Evolutionary conservation across 1,284 basidiomycete species (phyloP).

Genomic region (Marasmius oreades): DNA sequence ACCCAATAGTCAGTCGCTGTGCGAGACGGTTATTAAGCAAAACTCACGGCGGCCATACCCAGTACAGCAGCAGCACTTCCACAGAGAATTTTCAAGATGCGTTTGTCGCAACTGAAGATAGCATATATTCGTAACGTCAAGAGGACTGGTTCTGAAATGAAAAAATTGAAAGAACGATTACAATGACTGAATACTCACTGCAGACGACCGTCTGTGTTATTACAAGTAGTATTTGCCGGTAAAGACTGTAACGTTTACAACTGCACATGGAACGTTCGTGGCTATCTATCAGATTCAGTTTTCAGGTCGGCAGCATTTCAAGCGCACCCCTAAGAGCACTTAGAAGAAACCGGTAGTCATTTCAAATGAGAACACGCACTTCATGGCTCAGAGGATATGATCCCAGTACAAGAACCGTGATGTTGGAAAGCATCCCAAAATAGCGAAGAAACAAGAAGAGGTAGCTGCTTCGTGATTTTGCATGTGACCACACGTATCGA

Average conservation of each 20-base stretch:
- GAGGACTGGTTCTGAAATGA: no score
- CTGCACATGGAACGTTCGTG: no score
- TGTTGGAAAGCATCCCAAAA: neutral
- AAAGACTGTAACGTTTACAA: neutral
- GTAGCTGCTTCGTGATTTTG: constrained; percentile 1
- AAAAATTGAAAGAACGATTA: no score
- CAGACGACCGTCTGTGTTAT: neutral
- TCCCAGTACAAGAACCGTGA: neutral
- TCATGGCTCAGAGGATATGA: neutral
- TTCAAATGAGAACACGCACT: neutral
- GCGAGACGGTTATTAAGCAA: no score
- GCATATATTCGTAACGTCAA: neutral
- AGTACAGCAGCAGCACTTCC: neutral
- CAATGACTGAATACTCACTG: no score
- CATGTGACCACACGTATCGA: neutral
- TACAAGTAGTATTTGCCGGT: neutral
- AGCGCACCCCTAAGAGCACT: neutral
- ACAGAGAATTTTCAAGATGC: neutral
- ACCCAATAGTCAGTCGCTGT: no score
- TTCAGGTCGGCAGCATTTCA: no score
- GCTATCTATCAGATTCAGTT: no score
- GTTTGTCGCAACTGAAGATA: neutral
- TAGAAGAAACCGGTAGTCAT: neutral
- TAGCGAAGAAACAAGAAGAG: neutral
- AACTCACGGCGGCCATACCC: neutral